These are phyloP conservation scores for Aristolochia contorta DNA, from an alignment of 164 flowering plant species.

Conservation along the genomic window DNA sequence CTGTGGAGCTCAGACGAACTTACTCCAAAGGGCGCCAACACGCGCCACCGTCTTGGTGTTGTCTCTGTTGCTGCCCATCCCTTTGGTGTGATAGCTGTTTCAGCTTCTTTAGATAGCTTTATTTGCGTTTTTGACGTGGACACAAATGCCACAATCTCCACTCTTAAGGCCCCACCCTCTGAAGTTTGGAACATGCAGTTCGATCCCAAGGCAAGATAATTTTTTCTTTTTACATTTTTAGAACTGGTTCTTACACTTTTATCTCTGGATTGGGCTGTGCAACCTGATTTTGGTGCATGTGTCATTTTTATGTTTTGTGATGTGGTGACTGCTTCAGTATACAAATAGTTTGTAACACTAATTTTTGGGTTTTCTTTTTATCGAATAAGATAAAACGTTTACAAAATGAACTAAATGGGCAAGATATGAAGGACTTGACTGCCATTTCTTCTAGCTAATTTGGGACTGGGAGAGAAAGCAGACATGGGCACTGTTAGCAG, in stretches of 20 bases:
- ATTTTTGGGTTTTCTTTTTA: no score
- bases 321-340: neutral
- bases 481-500: no score
- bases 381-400: no score
- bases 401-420: no score
- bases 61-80: constrained; percentile 94
- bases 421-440: no score
- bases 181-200: constrained; percentile 98
- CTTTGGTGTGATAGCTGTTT: constrained; percentile 80
- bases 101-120: constrained; percentile 91
- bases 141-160: constrained; percentile 73
- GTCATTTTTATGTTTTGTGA: no score
- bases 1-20: constrained; percentile 78
- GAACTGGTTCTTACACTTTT: neutral
- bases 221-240: neutral
- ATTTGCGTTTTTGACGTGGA: constrained; percentile 88
- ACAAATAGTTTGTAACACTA: no score
- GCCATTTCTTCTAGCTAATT: no score
- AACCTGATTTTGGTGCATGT: no score
- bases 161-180: constrained; percentile 92
- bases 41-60: constrained; percentile 96
- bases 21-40: constrained; percentile 44
- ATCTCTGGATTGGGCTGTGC: neutral
- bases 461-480: no score
- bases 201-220: constrained; percentile 57